Conservation (phyloP, 108 stramenopile genomes). For the Seminavis robusta region DNA sequence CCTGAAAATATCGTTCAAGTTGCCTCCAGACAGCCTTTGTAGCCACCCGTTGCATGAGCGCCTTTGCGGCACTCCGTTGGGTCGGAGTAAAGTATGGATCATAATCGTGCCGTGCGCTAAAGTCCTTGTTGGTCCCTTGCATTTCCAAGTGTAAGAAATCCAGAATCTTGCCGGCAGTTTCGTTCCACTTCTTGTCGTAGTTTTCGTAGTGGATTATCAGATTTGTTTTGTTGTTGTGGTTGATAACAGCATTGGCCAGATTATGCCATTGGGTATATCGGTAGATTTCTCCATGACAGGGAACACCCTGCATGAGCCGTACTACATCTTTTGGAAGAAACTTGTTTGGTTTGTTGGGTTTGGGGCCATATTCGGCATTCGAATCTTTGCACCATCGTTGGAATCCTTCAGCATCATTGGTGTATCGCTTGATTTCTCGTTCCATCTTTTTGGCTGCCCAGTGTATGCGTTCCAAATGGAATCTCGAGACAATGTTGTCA, state of each 20-base stretch:
- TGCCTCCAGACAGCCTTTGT: too few species aligned
- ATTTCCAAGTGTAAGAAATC: slow-evolving; percentile 64
- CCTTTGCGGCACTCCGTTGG: too few species aligned
- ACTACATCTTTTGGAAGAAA: neutral
- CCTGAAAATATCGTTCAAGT: too few species aligned
- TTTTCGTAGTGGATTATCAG: slow-evolving; percentile 76
- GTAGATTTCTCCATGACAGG: slow-evolving; percentile 75
- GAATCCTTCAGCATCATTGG: slow-evolving; percentile 34
- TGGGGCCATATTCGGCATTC: slow-evolving; percentile 7
- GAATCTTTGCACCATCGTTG: slow-evolving; percentile 28
- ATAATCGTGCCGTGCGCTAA: too few species aligned
- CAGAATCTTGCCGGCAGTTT: slow-evolving; percentile 41
- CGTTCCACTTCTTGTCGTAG: slow-evolving; percentile 45
- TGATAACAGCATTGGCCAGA: slow-evolving; percentile 37
- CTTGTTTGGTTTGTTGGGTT: slow-evolving; percentile 13
- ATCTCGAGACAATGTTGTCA: slow-evolving; percentile 67
- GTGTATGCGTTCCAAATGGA: slow-evolving; percentile 51
- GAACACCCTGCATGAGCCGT: slow-evolving; percentile 30
- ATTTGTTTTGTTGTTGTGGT: slow-evolving; percentile 36
- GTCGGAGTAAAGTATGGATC: too few species aligned
- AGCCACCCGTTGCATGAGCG: too few species aligned
- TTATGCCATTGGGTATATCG: slow-evolving; percentile 85
- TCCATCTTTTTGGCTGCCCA: slow-evolving; percentile 15
- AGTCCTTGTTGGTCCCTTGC: too few species aligned
- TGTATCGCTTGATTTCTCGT: slow-evolving; percentile 6